These are phyloP conservation scores for Citrus sp. DNA, from an alignment of 345 rosid species.

Conservation along the genomic window DNA sequence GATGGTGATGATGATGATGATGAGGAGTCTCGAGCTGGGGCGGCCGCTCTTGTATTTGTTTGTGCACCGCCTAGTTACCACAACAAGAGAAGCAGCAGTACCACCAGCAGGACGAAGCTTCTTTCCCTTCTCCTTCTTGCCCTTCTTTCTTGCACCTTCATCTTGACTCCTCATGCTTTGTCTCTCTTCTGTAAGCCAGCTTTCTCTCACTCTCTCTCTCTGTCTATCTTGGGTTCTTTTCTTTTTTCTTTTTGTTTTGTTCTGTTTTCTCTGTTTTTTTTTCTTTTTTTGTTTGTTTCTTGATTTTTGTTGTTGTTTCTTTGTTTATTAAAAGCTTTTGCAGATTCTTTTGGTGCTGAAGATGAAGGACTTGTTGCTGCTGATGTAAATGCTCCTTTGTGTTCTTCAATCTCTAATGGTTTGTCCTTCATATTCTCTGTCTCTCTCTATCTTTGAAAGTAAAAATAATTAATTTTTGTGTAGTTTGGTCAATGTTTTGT, in stretches of 20 bases:
- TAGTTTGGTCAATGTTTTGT: neutral
- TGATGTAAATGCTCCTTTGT: constrained; percentile 32
- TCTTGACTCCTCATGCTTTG: constrained; percentile 49
- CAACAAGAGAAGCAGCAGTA: constrained; percentile 35
- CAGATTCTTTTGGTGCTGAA: constrained; percentile 54
- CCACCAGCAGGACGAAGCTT: constrained; percentile 59
- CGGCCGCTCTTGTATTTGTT: constrained; percentile 21
- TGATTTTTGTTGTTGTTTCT: neutral
- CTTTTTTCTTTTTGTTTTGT: neutral
- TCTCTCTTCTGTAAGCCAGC: constrained; percentile 54
- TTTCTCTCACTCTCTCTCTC: neutral
- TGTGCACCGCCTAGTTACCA: constrained; percentile 22
- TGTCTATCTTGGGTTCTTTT: neutral
- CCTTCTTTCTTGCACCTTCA: constrained; percentile 55
- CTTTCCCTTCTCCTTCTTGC: constrained; percentile 54
- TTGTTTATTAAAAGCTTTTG: constrained; percentile 13
- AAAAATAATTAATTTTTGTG: neutral
- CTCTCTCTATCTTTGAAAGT: neutral
- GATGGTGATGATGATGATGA: neutral
- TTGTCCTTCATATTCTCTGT: constrained; percentile 10
- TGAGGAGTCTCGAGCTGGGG: constrained; percentile 19
- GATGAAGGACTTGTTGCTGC: constrained; percentile 29
- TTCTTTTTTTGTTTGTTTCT: neutral
- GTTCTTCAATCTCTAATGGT: constrained; percentile 65
- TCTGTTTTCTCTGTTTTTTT: neutral